These are phyloP conservation scores for Roridomyces roridus DNA, from an alignment of 768 basidiomycete genomes.

Conservation along the genomic window DNA sequence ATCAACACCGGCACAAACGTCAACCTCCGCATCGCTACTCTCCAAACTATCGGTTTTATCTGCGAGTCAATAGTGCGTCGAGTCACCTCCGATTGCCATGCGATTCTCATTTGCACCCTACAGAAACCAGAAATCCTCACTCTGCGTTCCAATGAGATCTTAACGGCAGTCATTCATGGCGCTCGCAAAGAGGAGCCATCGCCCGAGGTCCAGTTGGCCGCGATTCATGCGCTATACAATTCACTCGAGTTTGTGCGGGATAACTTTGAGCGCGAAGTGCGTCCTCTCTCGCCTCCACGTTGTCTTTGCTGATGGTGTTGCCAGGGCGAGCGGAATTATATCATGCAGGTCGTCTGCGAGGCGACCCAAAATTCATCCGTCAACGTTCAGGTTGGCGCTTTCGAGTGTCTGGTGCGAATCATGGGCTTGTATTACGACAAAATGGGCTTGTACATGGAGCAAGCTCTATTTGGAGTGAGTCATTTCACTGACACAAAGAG, in stretches of 20 bases:
- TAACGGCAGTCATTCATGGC: constrained; percentile 98
- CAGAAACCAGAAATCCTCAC: constrained; percentile 94
- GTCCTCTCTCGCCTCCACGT: constrained; percentile 29
- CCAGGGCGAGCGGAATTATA: constrained; percentile 98
- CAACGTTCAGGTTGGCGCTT: constrained; percentile 92
- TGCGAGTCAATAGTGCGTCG: constrained; percentile 92
- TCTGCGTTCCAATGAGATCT: constrained; percentile 92
- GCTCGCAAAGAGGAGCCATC: constrained; percentile 96
- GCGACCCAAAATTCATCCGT: constrained; percentile 88
- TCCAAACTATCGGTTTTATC: constrained; percentile 96
- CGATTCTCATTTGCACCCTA: constrained; percentile 22
- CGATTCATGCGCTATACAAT: constrained; percentile 91
- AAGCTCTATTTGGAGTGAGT: constrained; percentile 94
- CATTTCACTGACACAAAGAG: no score
- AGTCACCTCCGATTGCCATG: constrained; percentile 4
- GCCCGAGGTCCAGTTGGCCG: constrained; percentile 88
- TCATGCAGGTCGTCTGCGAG: constrained; percentile 99
- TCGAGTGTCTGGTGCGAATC: constrained; percentile 93
- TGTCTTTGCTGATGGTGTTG: constrained; percentile 18
- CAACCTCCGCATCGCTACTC: constrained; percentile 82
- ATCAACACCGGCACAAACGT: constrained; percentile 77
- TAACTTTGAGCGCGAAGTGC: constrained; percentile 96
- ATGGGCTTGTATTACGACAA: constrained; percentile 99
- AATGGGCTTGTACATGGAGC: constrained; percentile 99
- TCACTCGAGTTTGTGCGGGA: constrained; percentile 97